phyloP scores from a whole-genome alignment of 140 eudicot species.

The Oenanthe javanica region DNA sequence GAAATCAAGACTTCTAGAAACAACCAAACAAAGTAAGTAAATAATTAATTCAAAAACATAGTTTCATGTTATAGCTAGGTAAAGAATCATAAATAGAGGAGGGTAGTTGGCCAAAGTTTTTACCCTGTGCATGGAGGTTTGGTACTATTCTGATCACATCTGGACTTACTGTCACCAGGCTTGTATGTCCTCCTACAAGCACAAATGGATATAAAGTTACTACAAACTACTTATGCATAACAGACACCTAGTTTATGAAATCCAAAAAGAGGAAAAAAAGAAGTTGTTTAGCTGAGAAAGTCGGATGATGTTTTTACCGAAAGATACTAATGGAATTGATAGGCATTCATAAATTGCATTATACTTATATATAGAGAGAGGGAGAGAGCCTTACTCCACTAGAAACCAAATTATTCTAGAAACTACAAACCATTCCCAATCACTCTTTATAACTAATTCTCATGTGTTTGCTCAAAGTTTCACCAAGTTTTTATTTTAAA shows the following conservation, averaged over 20 bases:
- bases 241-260: neutral
- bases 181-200: constrained; percentile 57
- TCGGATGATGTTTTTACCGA: neutral
- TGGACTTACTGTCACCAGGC: constrained; percentile 27
- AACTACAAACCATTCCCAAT: too few relatives aligned
- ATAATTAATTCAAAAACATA: too few relatives aligned
- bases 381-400: too few relatives aligned
- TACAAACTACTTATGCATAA: neutral
- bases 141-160: constrained; percentile 43
- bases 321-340: neutral
- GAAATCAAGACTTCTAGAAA: neutral
- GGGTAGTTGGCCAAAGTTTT: constrained; percentile 1
- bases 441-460: too few relatives aligned
- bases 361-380: too few relatives aligned
- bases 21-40: neutral
- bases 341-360: too few relatives aligned
- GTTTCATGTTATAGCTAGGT: neutral
- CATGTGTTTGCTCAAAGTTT: neutral
- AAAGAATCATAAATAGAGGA: neutral
- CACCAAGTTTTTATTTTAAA: neutral
- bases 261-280: neutral
- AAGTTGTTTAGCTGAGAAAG: neutral
- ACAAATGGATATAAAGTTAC: neutral
- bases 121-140: constrained; percentile 83
- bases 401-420: too few relatives aligned